These are phyloP conservation scores for Lepiota venenata DNA, from an alignment of 768 basidiomycete species.

Conservation along the genomic window DNA sequence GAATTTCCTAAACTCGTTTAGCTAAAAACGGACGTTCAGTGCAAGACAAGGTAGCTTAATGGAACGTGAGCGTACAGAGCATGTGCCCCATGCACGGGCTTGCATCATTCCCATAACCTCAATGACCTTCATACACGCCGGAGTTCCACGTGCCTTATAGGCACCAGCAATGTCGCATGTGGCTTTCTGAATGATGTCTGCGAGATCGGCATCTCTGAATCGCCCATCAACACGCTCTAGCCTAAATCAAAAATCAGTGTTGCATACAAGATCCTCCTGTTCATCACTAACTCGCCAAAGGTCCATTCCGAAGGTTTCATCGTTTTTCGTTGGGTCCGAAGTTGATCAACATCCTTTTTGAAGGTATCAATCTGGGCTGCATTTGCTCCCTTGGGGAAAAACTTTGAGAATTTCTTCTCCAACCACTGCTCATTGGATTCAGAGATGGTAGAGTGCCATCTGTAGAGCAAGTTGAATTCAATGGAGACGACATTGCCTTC, in stretches of 20 bases:
- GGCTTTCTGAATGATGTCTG: conserved; percentile 57
- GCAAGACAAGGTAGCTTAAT: not conserved
- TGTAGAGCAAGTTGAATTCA: conserved; percentile 67
- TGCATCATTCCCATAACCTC: conserved; percentile 71
- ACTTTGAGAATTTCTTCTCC: conserved; percentile 36
- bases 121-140: conserved; percentile 59
- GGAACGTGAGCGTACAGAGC: conserved; percentile 45
- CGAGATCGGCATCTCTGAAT: conserved; percentile 64
- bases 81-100: conserved; percentile 65
- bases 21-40: conserved; percentile 24
- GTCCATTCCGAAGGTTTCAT: conserved; percentile 47
- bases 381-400: conserved; percentile 41
- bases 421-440: conserved; percentile 55
- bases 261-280: not conserved
- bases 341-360: conserved; percentile 26
- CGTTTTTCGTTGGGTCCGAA: conserved; percentile 17
- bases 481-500: conserved; percentile 74
- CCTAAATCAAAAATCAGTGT: conserved; percentile 24
- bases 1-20: conserved; percentile 74
- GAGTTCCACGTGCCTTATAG: conserved; percentile 68
- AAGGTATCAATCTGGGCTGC: conserved; percentile 36
- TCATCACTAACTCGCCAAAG: conserved; percentile 43
- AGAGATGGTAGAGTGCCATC: conserved; percentile 68
- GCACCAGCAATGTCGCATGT: conserved; percentile 58
- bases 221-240: conserved; percentile 51